Conservation (phyloP, 352 stramenopile genomes). For the Pythium guiyangense region DNA sequence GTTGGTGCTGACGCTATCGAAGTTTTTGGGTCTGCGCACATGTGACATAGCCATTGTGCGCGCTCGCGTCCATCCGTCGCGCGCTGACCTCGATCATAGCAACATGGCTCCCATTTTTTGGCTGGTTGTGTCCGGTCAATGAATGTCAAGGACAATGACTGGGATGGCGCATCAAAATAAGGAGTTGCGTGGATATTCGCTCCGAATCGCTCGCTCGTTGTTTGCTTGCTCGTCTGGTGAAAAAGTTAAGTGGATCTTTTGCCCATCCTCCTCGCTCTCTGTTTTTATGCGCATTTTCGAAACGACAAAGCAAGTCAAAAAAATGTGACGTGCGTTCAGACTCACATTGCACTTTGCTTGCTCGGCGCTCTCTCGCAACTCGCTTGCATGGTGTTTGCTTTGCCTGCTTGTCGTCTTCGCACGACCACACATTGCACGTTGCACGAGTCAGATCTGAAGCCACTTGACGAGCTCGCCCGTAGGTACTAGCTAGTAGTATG, state of each 20-base stretch:
- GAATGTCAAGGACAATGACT: too few relatives aligned
- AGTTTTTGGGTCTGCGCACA: too few relatives aligned
- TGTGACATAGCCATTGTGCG: too few relatives aligned
- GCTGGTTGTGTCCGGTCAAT: too few relatives aligned
- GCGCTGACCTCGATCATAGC: background rate
- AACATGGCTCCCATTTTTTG: background rate
- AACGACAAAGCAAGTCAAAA: background rate
- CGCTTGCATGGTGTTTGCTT: too few relatives aligned
- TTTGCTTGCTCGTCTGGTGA: too few relatives aligned
- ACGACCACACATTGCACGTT: background rate
- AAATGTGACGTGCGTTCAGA: background rate
- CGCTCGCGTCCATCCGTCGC: too few relatives aligned
- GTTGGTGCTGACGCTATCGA: too few relatives aligned
- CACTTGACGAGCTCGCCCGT: background rate
- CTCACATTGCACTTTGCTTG: background rate
- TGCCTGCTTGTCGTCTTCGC: too few relatives aligned
- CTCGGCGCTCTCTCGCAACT: too few relatives aligned
- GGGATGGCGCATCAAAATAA: background rate
- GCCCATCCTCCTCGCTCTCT: background rate
- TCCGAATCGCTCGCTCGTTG: too few relatives aligned
- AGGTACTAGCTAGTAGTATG: too few relatives aligned
- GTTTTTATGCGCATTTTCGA: background rate
- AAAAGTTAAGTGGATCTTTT: constrained; percentile 3
- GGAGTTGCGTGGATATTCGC: background rate
- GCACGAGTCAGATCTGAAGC: background rate